These are phyloP conservation scores for Talaromyces sp. DNA, from an alignment of 2,329 filamentous ascomycete species.

Conservation along the genomic window DNA sequence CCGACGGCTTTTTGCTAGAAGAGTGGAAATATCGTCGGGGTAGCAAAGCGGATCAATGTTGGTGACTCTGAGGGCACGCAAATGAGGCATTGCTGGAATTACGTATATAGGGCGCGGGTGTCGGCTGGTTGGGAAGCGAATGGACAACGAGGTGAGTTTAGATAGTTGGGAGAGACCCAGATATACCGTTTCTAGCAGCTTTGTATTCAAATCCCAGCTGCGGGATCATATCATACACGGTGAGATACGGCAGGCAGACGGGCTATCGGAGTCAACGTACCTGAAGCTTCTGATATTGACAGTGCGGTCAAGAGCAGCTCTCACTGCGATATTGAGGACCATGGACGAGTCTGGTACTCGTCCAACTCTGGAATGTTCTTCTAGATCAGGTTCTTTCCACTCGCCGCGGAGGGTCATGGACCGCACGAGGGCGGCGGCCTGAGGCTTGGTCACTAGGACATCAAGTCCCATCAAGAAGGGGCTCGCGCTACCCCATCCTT, in stretches of 20 bases:
- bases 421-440: slow-evolving; percentile 47
- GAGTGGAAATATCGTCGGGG: slow-evolving; percentile 55
- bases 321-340: slow-evolving; percentile 57
- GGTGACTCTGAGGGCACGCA: slow-evolving; percentile 49
- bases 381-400: slow-evolving; percentile 53
- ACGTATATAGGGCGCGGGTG: slow-evolving; percentile 53
- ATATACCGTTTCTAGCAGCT: slow-evolving; percentile 55
- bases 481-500: slow-evolving; percentile 58
- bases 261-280: slow-evolving; percentile 19
- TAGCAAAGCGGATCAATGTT: slow-evolving; percentile 61
- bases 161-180: slow-evolving; percentile 48
- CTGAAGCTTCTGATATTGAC: slow-evolving; percentile 49
- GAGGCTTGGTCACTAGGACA: slow-evolving; percentile 53
- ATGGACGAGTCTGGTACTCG: slow-evolving; percentile 59
- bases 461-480: slow-evolving; percentile 61
- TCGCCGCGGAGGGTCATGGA: slow-evolving; percentile 50
- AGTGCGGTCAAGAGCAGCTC: slow-evolving; percentile 57
- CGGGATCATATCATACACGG: background rate
- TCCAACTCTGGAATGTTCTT: slow-evolving; percentile 53
- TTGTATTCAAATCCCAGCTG: slow-evolving; percentile 58
- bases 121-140: slow-evolving; percentile 52
- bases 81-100: slow-evolving; percentile 52
- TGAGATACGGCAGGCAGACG: background rate
- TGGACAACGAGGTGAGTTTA: slow-evolving; percentile 48
- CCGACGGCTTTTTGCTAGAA: slow-evolving; percentile 50